Evolutionary conservation across 441 rosid species (phyloP).

Genomic region (Jatropha multifida): DNA sequence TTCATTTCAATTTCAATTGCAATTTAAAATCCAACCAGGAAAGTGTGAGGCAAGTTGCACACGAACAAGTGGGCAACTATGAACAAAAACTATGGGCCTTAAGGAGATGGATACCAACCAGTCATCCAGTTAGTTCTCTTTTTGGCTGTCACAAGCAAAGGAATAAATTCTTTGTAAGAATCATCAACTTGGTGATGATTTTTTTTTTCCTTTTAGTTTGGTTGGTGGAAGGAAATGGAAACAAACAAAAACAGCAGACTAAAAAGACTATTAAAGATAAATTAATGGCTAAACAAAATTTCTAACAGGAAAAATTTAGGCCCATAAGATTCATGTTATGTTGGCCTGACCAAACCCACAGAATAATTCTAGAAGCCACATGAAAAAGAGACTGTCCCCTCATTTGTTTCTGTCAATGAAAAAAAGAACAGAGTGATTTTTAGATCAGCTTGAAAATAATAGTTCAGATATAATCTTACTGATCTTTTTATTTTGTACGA

Average conservation of each 20-base stretch:
- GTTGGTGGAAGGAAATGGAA: no score
- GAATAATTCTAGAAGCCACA: neutral
- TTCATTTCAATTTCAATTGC: no score
- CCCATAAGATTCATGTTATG: neutral
- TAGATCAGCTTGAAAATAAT: neutral
- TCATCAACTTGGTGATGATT: neutral
- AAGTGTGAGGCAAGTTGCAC: no score
- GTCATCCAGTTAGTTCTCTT: neutral
- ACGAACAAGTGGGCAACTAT: no score
- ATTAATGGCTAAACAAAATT: neutral
- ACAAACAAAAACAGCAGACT: no score
- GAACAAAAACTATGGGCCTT: neutral
- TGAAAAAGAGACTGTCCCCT: slow-evolving; percentile 1
- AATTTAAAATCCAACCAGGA: neutral
- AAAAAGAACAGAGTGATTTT: neutral
- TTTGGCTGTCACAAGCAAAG: neutral
- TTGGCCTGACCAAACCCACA: neutral
- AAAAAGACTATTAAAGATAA: no score
- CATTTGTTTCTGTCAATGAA: neutral
- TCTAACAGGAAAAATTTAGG: neutral
- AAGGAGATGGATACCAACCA: neutral
- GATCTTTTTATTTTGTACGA: no score
- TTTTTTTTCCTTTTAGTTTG: neutral
- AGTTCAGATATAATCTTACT: neutral
- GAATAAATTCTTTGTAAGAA: neutral